A percentile compares a stretch with the other conserved stretches of the same genome.
Evolutionary conservation across 768 basidiomycete species (phyloP).

Genomic region (Naganishia vishniacii): DNA sequence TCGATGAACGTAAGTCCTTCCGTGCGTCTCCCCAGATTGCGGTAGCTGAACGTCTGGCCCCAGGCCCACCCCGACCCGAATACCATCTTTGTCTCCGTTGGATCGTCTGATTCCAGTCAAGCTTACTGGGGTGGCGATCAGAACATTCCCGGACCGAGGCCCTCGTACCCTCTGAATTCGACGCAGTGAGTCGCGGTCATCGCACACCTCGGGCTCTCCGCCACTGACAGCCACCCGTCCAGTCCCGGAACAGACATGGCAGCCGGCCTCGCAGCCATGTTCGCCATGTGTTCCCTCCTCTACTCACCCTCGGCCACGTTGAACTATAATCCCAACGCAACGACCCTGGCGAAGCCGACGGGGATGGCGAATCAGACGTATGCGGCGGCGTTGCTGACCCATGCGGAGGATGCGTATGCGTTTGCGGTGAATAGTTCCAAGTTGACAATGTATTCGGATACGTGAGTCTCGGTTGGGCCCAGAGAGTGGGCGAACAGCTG

Average conservation of each 20-base stretch:
- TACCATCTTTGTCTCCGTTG: conserved; percentile 73
- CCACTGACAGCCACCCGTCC: too few relatives aligned
- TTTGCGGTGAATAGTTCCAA: conserved; percentile 61
- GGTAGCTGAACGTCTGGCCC: conserved; percentile 1
- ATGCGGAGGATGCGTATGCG: conserved; percentile 68
- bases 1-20: conserved; percentile 65
- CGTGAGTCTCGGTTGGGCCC: background rate
- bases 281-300: conserved; percentile 75
- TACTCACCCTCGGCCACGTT: conserved; percentile 61
- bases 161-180: conserved; percentile 70
- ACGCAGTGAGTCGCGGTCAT: conserved; percentile 51
- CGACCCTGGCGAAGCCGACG: conserved; percentile 46
- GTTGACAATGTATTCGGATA: conserved; percentile 48
- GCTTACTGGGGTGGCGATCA: conserved; percentile 79
- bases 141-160: conserved; percentile 66
- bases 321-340: conserved; percentile 53
- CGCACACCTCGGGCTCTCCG: too few relatives aligned
- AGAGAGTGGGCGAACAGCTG: background rate
- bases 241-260: conserved; percentile 84
- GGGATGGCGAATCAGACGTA: conserved; percentile 59
- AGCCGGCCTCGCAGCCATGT: conserved; percentile 76
- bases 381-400: conserved; percentile 62
- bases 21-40: background rate
- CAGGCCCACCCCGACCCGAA: conserved; percentile 73
- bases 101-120: conserved; percentile 61